Evolutionary conservation across 2,329 filamentous ascomycete species (phyloP).

Genomic region (Ophiocordyceps camponoti-floridani): DNA sequence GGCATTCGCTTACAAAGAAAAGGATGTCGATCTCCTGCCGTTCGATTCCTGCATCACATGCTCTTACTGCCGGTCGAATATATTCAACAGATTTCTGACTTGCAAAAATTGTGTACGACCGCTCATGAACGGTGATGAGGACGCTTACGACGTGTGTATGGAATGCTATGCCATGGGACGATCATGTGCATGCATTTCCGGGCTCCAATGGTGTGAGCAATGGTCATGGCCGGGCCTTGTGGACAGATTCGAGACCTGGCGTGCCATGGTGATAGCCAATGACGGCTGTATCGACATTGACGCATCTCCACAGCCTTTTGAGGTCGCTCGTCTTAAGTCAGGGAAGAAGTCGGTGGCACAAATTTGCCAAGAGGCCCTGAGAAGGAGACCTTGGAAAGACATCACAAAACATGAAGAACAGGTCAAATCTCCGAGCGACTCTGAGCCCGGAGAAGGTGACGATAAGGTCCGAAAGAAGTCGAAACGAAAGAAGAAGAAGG

Average conservation of each 20-base stretch:
- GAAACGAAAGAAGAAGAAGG: constrained; percentile 33
- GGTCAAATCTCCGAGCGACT: constrained; percentile 27
- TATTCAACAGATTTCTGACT: constrained; percentile 92
- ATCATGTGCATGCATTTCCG: constrained; percentile 76
- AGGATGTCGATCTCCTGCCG: constrained; percentile 53
- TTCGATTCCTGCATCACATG: constrained; percentile 90
- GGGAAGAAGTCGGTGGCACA: constrained; percentile 72
- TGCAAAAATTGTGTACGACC: constrained; percentile 67
- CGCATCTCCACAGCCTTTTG: constrained; percentile 50
- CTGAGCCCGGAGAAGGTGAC: constrained; percentile 42
- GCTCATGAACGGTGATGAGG: constrained; percentile 48
- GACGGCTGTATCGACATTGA: constrained; percentile 49
- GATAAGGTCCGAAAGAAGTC: constrained; percentile 43
- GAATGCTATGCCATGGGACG: constrained; percentile 97
- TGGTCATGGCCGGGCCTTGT: constrained; percentile 69
- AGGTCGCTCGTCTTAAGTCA: constrained; percentile 46
- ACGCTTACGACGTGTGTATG: constrained; percentile 94
- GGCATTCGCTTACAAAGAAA: constrained; percentile 60
- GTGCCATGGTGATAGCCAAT: constrained; percentile 56
- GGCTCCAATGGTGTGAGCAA: constrained; percentile 81
- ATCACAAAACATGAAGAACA: constrained; percentile 43
- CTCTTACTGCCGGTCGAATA: constrained; percentile 87
- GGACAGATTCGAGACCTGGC: constrained; percentile 68
- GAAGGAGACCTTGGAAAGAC: constrained; percentile 64
- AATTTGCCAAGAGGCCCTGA: constrained; percentile 83